Conservation (phyloP, 2,329 filamentous ascomycete species). For the Nannizziopsis arthrosporioides region DNA sequence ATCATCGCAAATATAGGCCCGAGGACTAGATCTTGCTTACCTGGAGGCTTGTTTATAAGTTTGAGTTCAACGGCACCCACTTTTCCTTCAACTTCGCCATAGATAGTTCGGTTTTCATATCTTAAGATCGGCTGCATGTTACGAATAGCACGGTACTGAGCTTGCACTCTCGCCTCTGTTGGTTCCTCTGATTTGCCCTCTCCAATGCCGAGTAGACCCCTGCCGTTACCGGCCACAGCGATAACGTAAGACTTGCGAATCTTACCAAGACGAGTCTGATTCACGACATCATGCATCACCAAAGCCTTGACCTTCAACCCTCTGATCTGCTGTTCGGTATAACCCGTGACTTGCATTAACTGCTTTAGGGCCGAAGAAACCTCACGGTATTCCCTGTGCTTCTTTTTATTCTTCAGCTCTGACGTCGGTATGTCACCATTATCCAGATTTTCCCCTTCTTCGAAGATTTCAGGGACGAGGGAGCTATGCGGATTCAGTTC, state of each 20-base stretch:
- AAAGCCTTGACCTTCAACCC: constrained; percentile 58
- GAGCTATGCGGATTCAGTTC: constrained; percentile 40
- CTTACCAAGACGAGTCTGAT: constrained; percentile 96
- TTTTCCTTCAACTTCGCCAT: constrained; percentile 70
- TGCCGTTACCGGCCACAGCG: constrained; percentile 72
- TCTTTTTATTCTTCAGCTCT: constrained; percentile 18
- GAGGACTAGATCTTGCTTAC: constrained; percentile 38
- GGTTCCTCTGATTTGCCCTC: constrained; percentile 76
- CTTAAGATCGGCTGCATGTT: constrained; percentile 88
- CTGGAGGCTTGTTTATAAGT: constrained; percentile 72
- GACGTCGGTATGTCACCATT: constrained; percentile 13
- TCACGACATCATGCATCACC: constrained; percentile 62
- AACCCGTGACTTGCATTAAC: constrained; percentile 47
- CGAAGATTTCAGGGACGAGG: constrained; percentile 42
- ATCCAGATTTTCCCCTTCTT: constrained; percentile 28
- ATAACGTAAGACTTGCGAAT: constrained; percentile 64
- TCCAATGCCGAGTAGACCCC: constrained; percentile 77
- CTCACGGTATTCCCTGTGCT: constrained; percentile 20
- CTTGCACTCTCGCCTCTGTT: constrained; percentile 56
- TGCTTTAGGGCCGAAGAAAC: constrained; percentile 26
- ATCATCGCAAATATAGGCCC: constrained; percentile 1
- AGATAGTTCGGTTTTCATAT: constrained; percentile 89
- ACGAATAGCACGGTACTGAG: constrained; percentile 67
- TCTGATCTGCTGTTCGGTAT: constrained; percentile 37
- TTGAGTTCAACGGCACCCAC: constrained; percentile 77